Evolutionary conservation across 805 yeast species (phyloP), one percentile per base, ranked within the genome.

Genomic region (Metschnikowia matae): DNA sequence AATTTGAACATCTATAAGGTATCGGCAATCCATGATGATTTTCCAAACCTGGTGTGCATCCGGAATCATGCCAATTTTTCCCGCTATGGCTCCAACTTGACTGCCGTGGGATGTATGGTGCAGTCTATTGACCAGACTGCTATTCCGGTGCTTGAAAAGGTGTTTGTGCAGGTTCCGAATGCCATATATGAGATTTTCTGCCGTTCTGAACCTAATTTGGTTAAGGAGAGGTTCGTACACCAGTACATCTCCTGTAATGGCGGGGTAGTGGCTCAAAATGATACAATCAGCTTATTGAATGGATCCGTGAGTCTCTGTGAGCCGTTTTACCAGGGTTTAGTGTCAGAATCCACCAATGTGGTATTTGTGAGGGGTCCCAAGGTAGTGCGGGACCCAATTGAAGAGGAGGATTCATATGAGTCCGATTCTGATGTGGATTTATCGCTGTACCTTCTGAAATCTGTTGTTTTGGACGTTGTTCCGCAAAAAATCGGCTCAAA

Each of bases 261-360:
- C 1, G 58, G 63, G 2, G 62, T 72, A 13, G 66, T 69, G 21
- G 66, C 73, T 31, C 76, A 71, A 42, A 79, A 77, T 21, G 81
- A 77, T 52, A 46, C 57, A 6, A 65, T 79, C 2, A 64, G 79
- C 17, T 64, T 62, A 4, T 58, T 81, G 17, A 75, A 76, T 54
- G 86, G 86, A 18, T 59, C 60, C 6, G 75, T 88, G 2, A 57
- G 79, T 3, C 74, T 83, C 21, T 81, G 89, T 62, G 95, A 87
- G 57, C 96, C 96, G 0, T 74, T 81, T 2, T 80, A 78, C 39
- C 95, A 87, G 62, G 96, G 96, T 0, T 55, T 63, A 6, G 58
- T 85, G 0, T 63, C 68, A 18, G 49, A 55, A 1, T 63, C 66
- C 1, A 83, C 92, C 0, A 70, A 70, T n/a, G 66, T 88, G 2